Base-by-base conservation (phyloP, 1,284 basidiomycete species). In the Anthracocystis walkeri region DNA sequence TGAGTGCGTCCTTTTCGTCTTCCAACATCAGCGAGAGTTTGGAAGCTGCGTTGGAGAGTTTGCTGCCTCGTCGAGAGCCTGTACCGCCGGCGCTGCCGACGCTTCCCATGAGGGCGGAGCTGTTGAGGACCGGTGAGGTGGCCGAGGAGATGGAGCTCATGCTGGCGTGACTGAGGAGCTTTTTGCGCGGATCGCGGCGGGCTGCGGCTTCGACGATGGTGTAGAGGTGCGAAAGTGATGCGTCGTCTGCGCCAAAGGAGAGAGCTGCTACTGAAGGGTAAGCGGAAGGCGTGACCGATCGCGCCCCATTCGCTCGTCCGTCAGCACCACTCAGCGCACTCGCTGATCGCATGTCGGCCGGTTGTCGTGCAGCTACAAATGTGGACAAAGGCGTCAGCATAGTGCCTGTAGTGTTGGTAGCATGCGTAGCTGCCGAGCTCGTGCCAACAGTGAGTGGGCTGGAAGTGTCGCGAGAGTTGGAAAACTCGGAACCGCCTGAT, bases 181-280 rank as follows among this genome's bases (percentile, higher is more conserved):
- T n/a, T 31, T 60, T 63, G 33, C 69, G 63, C 7, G 77, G 73
- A 35, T 74, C 75, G 8, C 79, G 70, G 3, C 78, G 75, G 10
- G 78, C 77, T 0, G 80, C 81, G 3, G 77, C 77, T 35, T 82
- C 80, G 27, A 80, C 77, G 21, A 82, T 63, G 2, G 78, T 75
- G 59, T 80, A 81, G 25, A 82, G 72, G 31, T 80, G 75, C 33
- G 68, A 66, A 4, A 82, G 62, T 3, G 76, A 77, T 4, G 68
- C 67, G 31, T 81, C 78, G 57, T 72, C 78, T 1, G 65, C 69
- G 4, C 58, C 65, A 29, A 67, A 75, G 3, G 62, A 60, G 31
- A 66, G 63, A 16, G 68, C 68, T 12, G 65, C 72, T 1, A 61
- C 54, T 3, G 66, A 61, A 1, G 72, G 54, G 31, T 68, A 65